A percentile compares a stretch with the other conserved stretches of the same genome.
phyloP scores from a whole-genome alignment of 2,329 filamentous ascomycete genomes.

The Mycosphaerella sp. region DNA sequence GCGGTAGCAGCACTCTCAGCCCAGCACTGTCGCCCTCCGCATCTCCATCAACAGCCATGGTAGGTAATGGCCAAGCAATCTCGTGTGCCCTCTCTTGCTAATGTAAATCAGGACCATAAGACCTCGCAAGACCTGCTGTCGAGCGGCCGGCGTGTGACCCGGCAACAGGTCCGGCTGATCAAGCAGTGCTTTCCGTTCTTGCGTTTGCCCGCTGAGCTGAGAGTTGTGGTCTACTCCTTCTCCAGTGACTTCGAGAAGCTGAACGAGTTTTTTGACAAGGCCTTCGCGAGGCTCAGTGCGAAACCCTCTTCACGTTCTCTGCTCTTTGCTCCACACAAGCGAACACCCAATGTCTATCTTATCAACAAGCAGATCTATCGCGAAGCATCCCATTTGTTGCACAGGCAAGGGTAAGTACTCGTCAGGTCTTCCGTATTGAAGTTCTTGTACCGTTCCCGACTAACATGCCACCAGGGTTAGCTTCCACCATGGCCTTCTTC shows the following conservation, averaged over 20 bases:
- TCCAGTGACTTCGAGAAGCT: slow-evolving; percentile 21
- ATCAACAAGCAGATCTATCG: slow-evolving; percentile 32
- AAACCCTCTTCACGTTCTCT: slow-evolving; percentile 1
- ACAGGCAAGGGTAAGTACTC: slow-evolving; percentile 10
- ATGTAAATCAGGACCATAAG: slow-evolving; percentile 11
- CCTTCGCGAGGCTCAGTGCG: slow-evolving; percentile 6
- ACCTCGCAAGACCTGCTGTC: slow-evolving; percentile 14
- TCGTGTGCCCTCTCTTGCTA: not conserved
- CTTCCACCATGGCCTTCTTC: slow-evolving; percentile 29
- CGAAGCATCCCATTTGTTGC: slow-evolving; percentile 29
- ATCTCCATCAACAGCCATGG: not conserved
- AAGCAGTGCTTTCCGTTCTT: slow-evolving; percentile 26
- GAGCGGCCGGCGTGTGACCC: slow-evolving; percentile 20
- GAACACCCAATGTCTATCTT: slow-evolving; percentile 31
- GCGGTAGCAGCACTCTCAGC: not conserved
- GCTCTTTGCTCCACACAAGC: slow-evolving; percentile 8
- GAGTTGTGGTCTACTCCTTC: slow-evolving; percentile 25
- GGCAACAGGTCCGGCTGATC: slow-evolving; percentile 15
- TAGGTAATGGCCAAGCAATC: not conserved
- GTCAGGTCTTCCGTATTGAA: not conserved
- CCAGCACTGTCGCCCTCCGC: not conserved
- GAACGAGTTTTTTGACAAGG: slow-evolving; percentile 19
- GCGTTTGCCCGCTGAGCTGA: slow-evolving; percentile 25
- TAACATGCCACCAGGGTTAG: slow-evolving; percentile 18
- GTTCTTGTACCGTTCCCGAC: not conserved